Percentiles rank a stretch among this genome's conserved stretches.
Conservation (phyloP, 345 rosid species). For the Balakata baccata region DNA sequence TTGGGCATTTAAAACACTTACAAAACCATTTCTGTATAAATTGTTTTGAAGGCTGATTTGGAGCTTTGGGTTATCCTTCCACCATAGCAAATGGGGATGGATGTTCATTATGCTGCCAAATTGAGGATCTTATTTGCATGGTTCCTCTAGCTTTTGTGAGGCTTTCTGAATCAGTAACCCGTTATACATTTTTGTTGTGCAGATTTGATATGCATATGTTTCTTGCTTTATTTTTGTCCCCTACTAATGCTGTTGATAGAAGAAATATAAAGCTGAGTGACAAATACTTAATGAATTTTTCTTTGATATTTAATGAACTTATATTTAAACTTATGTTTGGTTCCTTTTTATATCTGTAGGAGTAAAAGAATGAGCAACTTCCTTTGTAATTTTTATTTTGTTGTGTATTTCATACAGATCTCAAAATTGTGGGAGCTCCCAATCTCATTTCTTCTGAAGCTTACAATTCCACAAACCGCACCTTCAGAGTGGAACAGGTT, state of each 20-base stretch:
- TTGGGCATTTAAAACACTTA: neutral
- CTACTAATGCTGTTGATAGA: neutral
- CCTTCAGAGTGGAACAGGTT: slow-evolving; percentile 80
- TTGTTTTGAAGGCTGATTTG: neutral
- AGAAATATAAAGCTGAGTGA: neutral
- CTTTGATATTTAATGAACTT: neutral
- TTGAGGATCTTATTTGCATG: neutral
- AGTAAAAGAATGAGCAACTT: neutral
- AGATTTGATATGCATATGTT: neutral
- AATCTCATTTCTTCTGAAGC: slow-evolving; percentile 55
- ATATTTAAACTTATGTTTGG: neutral
- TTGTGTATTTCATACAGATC: slow-evolving; percentile 43
- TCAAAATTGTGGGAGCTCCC: slow-evolving; percentile 75
- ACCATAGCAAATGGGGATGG: neutral
- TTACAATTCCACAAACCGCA: slow-evolving; percentile 77
- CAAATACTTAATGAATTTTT: neutral
- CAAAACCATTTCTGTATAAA: neutral
- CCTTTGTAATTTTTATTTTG: slow-evolving; percentile 12
- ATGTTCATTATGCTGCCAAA: slow-evolving; percentile 8
- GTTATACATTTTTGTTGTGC: neutral
- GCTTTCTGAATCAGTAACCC: neutral
- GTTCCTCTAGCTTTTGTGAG: neutral
- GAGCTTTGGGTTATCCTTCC: neutral
- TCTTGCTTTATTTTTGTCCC: neutral
- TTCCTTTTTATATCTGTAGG: neutral